Evolutionary conservation across 2,329 filamentous ascomycete species (phyloP), one percentile per base, ranked within the genome.

Genomic region (Catunica adiposa): DNA sequence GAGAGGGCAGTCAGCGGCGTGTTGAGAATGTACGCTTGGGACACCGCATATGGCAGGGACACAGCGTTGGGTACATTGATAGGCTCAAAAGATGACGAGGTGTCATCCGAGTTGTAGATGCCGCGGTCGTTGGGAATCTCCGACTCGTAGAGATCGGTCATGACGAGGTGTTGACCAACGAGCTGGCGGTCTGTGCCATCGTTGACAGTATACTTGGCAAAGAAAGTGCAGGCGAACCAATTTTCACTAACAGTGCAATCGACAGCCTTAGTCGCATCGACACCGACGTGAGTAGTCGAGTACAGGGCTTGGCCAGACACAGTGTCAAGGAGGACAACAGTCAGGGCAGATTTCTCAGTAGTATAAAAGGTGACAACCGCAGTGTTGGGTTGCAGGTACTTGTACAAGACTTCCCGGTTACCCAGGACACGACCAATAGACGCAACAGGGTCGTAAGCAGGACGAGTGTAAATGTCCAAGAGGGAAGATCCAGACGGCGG

Each of bases 361-460:
- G 83, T 75, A 1, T 82, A 70, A 1, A 86, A 75, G 1, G 85
- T 86, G 48, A 95, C 74, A 0, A 97, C 76, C 1, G 89, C 74
- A 5, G 87, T 77, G 68, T 94, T 96, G 0, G 86, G 81, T 70
- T 94, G 95, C 42, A 98, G 72, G 66, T 97, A 97, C 70, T 98
- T 98, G 79, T 98, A 98, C 60, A 90, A 78, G 51, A 98, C 92
- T n/a, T 82, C 83, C 46, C 92, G 80, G 64, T 98, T 85, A 25
- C 89, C 89, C 22, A 98, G 78, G 1, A 97, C 92, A 58, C 87
- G 88, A 8, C 92, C 92, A 62, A 98, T 95, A 0, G 92, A 97
- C 2, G 92, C 90, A 51, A 97, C 82, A 0, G 88, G 88, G 62
- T 98, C 89, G 61, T 90, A 84, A 1, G 77, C 65, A 8, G 87